phyloP scores from a whole-genome alignment of 2,329 filamentous ascomycete genomes.

The Nigrospora sphaerica region DNA sequence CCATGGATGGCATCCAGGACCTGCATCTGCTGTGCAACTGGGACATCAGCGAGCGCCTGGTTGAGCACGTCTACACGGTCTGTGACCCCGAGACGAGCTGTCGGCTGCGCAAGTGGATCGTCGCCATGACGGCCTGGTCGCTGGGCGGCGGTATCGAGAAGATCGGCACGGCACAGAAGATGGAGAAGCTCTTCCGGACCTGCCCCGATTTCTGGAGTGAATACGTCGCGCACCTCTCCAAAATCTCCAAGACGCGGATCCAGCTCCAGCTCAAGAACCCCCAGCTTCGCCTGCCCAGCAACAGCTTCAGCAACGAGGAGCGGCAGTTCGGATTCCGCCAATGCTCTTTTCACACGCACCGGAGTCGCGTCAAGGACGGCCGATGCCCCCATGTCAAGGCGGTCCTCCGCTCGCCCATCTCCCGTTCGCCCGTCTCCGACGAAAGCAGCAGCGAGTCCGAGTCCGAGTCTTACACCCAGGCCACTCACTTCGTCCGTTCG shows the following conservation, averaged over 20 bases:
- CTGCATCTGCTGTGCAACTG: conserved; percentile 52
- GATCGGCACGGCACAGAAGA: conserved; percentile 22
- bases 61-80: conserved; percentile 46
- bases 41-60: conserved; percentile 45
- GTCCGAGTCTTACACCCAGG: background rate
- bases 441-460: conserved; percentile 1
- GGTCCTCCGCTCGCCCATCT: conserved; percentile 15
- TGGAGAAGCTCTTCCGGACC: conserved; percentile 34
- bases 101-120: conserved; percentile 50
- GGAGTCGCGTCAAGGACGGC: conserved; percentile 44
- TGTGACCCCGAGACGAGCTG: conserved; percentile 41
- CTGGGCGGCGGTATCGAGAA: conserved; percentile 30
- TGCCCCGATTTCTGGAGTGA: conserved; percentile 41
- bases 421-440: background rate
- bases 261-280: conserved; percentile 53
- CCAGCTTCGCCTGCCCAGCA: conserved; percentile 49
- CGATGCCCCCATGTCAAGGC: conserved; percentile 33
- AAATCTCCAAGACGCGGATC: conserved; percentile 42
- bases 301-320: conserved; percentile 48
- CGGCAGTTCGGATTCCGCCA: conserved; percentile 53
- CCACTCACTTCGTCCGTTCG: background rate
- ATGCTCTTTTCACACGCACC: conserved; percentile 54
- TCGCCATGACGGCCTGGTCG: conserved; percentile 54
- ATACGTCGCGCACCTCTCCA: conserved; percentile 43
- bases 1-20: conserved; percentile 53